These are phyloP conservation scores for Cadophora malorum DNA, from an alignment of 2,329 filamentous ascomycete genomes.

Conservation along the genomic window DNA sequence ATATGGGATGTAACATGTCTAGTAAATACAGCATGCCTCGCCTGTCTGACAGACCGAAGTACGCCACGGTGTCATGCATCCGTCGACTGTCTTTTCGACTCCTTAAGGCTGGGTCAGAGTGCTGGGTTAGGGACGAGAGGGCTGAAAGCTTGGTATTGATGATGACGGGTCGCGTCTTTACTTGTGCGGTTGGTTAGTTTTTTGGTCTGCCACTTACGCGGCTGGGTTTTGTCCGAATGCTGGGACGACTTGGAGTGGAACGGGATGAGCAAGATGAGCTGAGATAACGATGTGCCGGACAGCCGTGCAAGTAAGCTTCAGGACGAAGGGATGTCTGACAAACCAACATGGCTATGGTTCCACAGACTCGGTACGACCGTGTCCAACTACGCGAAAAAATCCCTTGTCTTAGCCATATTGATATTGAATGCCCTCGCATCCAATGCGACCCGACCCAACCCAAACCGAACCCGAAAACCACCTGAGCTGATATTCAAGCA, in stretches of 20 bases:
- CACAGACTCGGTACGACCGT: neutral
- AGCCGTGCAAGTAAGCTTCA: neutral
- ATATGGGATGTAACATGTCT: no score
- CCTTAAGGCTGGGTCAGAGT: neutral
- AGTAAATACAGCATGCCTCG: no score
- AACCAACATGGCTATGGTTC: neutral
- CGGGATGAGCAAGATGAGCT: slow-evolving; percentile 4
- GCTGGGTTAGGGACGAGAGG: neutral
- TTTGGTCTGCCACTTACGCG: neutral
- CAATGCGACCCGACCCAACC: neutral
- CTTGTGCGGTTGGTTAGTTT: no score
- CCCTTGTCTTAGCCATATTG: neutral
- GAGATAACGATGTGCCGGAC: neutral
- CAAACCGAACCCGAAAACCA: neutral
- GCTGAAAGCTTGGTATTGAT: slow-evolving; percentile 8
- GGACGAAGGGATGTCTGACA: neutral
- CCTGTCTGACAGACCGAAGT: neutral
- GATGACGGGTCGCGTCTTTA: neutral
- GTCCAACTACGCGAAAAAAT: neutral
- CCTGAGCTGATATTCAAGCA: neutral
- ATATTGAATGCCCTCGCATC: neutral
- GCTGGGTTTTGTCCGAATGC: neutral
- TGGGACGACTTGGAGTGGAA: neutral
- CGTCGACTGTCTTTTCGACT: neutral
- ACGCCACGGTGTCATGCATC: neutral